Evolutionary conservation across 208 protist species (phyloP).

Genomic region (Trichomonas vaginalis): DNA sequence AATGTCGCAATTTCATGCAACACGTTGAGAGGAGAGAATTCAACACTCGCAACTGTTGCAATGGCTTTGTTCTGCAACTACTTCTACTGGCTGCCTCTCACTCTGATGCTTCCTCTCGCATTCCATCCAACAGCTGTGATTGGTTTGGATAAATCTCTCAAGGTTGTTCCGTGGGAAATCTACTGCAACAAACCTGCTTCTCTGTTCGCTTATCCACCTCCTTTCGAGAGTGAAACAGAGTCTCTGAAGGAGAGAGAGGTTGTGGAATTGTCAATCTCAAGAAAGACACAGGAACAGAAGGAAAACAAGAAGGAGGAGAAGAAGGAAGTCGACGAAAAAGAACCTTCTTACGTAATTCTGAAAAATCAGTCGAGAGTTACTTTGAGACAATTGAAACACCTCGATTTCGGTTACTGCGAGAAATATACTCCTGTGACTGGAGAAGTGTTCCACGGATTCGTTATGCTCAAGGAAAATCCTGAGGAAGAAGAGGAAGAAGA

Average conservation of each 20-base stretch:
- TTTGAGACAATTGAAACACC: not conserved
- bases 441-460: not conserved
- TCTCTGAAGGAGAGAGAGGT: not conserved
- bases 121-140: conserved; percentile 13
- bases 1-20: not conserved
- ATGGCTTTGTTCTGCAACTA: conserved; percentile 17
- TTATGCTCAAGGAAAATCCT: not conserved
- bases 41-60: not conserved
- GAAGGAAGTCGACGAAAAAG: not conserved
- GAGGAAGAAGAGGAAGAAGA: not conserved
- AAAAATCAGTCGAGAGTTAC: not conserved
- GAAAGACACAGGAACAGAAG: no score
- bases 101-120: not conserved
- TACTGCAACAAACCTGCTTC: not conserved
- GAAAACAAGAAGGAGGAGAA: not conserved
- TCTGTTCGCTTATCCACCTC: not conserved
- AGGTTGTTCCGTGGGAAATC: not conserved
- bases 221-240: conserved; percentile 1
- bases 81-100: conserved; percentile 10
- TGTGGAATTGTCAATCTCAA: not conserved
- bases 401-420: not conserved
- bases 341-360: not conserved
- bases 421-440: not conserved
- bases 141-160: not conserved
- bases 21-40: not conserved